Percentiles rank a stretch among this genome's conserved stretches.
These are phyloP conservation scores for Xylaria sp. DNA, from an alignment of 2,329 filamentous ascomycete genomes.

Conservation along the genomic window DNA sequence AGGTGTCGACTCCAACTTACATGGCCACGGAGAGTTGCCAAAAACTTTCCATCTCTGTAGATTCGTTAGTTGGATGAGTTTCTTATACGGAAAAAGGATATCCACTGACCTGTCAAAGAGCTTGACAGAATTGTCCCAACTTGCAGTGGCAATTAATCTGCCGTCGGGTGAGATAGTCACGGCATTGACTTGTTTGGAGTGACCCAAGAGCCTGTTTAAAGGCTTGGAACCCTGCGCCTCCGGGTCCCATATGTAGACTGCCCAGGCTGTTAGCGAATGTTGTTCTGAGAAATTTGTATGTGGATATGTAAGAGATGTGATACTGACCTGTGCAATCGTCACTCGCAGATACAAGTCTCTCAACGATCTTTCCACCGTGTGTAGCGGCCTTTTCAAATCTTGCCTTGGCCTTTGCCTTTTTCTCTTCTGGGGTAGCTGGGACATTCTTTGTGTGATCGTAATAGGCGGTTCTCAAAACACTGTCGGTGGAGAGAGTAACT, in stretches of 20 bases:
- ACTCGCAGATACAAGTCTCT: slow-evolving; percentile 82
- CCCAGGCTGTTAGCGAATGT: background rate
- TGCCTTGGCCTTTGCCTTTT: slow-evolving; percentile 67
- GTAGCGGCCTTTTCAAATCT: slow-evolving; percentile 82
- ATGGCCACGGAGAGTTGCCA: slow-evolving; percentile 82
- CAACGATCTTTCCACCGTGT: slow-evolving; percentile 68
- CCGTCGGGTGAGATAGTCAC: slow-evolving; percentile 92
- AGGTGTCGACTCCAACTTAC: slow-evolving; percentile 39
- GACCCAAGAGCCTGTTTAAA: slow-evolving; percentile 80
- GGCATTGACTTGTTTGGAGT: slow-evolving; percentile 95
- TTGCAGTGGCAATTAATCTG: slow-evolving; percentile 71
- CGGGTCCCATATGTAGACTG: slow-evolving; percentile 90
- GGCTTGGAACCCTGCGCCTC: slow-evolving; percentile 69
- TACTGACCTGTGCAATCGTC: slow-evolving; percentile 54
- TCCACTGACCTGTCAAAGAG: slow-evolving; percentile 53
- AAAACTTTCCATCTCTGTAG: slow-evolving; percentile 63
- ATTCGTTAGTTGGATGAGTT: slow-evolving; percentile 16
- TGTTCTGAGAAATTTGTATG: background rate
- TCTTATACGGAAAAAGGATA: background rate
- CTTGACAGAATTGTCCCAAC: slow-evolving; percentile 94
- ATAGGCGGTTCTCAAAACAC: slow-evolving; percentile 77
- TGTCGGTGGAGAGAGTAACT: slow-evolving; percentile 85
- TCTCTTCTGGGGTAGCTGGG: slow-evolving; percentile 64
- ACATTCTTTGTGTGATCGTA: slow-evolving; percentile 72
- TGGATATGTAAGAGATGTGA: background rate